Base-by-base conservation (phyloP, 2,329 filamentous ascomycete genomes). In the Hymenoscyphus occultus region DNA sequence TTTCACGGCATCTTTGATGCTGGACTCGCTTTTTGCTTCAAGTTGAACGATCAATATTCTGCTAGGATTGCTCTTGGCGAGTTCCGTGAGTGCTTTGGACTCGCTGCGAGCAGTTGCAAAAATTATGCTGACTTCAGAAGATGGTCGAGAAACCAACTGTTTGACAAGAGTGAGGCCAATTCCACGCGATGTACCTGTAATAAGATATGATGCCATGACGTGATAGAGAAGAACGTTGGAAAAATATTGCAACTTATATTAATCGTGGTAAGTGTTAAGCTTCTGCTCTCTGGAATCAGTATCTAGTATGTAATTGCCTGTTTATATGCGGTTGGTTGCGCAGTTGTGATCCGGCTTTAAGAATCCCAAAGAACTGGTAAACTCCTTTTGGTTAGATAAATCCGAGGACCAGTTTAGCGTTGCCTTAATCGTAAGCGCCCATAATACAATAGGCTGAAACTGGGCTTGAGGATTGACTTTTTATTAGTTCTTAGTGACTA, bases 21-120 rank as follows among this genome's bases (percentile, higher is more conserved):
- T 77, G 0, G 61, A 57, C 12, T 70, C 61, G 56, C 77, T 68
- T 4, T 76, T 77, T 14, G 80, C 74, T 42, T 80, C 78, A 16
- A 81, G 65, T 1, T 69, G 71, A n/a, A 81, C 67, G 19, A 74
- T 67, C 0, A 74, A 61, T 40, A 81, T 70, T 1, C 77, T 77
- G 3, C 75, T 76, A 3, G 73, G 61, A 0, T 77, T 78, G 0
- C 69, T 64, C 14, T 73, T 62, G 10, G 76, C 70, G 1, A 81
- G 67, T 48, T 78, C 72, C 6, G 75, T 68, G 3, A 83, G 67
- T 32, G 65, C 72, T 16, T 75, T 71, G 16, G 51, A 48, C 16
- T 76, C 71, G 31, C 70, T 72, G 45, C 80, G 78, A 2, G 77
- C 74, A 5, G 77, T 74, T 6, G 80, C 79, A 62, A 82, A 77